Percentiles rank a stretch among this genome's conserved stretches.
Conservation (phyloP, 176 grass and related monocot genomes). For the Neostapfia colusana region DNA sequence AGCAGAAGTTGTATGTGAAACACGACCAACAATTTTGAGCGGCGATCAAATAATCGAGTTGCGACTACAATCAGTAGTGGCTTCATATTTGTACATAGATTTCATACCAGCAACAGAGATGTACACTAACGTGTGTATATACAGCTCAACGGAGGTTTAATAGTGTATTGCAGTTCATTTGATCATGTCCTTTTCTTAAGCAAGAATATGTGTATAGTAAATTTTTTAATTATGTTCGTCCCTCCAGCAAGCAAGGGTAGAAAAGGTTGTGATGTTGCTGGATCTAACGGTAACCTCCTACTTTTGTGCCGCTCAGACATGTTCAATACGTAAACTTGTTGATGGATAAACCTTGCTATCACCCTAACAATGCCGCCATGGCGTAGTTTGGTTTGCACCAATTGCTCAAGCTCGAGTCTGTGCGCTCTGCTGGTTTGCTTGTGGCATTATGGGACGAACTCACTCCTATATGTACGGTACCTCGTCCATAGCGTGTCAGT, state of each 20-base stretch:
- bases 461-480: background rate
- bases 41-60: slow-evolving; percentile 31
- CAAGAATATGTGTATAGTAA: background rate
- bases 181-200: background rate
- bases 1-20: slow-evolving; percentile 32
- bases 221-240: background rate
- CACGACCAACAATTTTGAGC: slow-evolving; percentile 29
- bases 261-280: slow-evolving; percentile 15
- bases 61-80: background rate
- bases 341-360: background rate
- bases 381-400: background rate
- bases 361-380: background rate
- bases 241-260: background rate
- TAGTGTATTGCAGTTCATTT: slow-evolving; percentile 14
- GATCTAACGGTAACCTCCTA: background rate
- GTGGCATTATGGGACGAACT: background rate
- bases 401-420: too few species aligned
- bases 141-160: background rate
- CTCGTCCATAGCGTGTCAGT: background rate
- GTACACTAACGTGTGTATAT: background rate
- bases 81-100: background rate
- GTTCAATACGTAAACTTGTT: background rate
- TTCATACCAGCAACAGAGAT: background rate
- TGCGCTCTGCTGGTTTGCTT: background rate
- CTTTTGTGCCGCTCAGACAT: background rate